Evolutionary conservation across 352 stramenopile genomes (phyloP), one percentile per base, ranked within the genome.

Genomic region (Phytophthora cryptogea): DNA sequence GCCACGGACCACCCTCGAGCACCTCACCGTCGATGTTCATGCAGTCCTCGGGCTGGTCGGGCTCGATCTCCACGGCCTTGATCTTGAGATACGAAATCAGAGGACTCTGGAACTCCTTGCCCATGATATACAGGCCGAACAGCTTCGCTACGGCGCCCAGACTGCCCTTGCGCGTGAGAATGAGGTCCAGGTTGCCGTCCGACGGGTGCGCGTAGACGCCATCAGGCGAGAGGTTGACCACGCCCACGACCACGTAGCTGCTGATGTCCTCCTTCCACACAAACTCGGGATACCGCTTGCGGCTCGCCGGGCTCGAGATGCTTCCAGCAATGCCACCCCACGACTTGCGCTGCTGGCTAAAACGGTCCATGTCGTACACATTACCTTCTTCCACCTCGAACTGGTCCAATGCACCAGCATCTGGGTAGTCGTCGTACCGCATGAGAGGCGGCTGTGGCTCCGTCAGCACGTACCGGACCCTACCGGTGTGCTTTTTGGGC

Each of bases 1-100:
- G 80, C 80, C 82, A 94, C 0, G 84, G 82, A 5, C 84, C 84
- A 3, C 71, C 70, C 4, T 67, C 43, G 16, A 94, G 64, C 50
- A 90, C 82, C 66, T 94, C 84, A 27, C 84, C 84, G 56, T 94
- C 84, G 46, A 90, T 94, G 67, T 94, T 94, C 76, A 90, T 88
- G 60, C 77, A 78, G 59, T 90, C 78, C 5, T 67, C 60, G 16
- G 63, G 32, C 45, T 92, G 64, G 49, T 93, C 80, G 16, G 81
- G 76, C 33, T 85, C 64, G 35, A 94, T 78, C 41, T 85, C 72
- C 14, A 90, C 77, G 14, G 84, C 80, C 52, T 94, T 94, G 32
- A 92, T 63, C 57, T 94, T 94, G 26, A 85, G 59, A 68, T 94
- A 94, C 67, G 82, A 84, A 41, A 94, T 66, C 3, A 90, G 55